phyloP scores from a whole-genome alignment of 2,329 filamentous ascomycete genomes.

The Sporothrix pallida region DNA sequence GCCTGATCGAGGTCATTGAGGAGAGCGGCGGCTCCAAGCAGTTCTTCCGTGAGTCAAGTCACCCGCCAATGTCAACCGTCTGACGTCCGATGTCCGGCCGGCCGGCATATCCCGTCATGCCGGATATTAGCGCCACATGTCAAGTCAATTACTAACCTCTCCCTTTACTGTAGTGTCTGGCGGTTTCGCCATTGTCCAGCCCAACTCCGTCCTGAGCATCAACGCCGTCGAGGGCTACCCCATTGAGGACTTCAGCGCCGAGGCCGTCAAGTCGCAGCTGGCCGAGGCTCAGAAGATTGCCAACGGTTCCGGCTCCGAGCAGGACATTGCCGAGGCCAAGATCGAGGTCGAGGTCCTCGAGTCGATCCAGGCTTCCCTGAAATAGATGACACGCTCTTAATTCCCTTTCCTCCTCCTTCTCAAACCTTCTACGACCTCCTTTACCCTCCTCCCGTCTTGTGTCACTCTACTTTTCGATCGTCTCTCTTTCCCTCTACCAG shows the following conservation, averaged over 20 bases:
- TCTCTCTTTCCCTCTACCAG: background rate
- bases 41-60: conserved; percentile 84
- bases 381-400: conserved; percentile 59
- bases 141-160: background rate
- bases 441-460: background rate
- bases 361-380: conserved; percentile 79
- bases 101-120: background rate
- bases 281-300: conserved; percentile 95
- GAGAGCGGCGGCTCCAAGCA: conserved; percentile 89
- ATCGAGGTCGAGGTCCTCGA: conserved; percentile 96
- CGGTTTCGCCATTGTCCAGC: conserved; percentile 96
- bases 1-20: conserved; percentile 93
- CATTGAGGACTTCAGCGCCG: conserved; percentile 93
- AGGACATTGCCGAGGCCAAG: conserved; percentile 98
- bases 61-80: background rate
- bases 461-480: background rate
- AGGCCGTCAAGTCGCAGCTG: conserved; percentile 87
- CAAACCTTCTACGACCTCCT: background rate
- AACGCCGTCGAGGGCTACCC: conserved; percentile 96
- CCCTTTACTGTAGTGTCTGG: conserved; percentile 72
- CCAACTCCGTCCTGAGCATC: conserved; percentile 93
- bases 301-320: conserved; percentile 87
- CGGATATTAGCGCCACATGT: too few species aligned
- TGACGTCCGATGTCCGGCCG: background rate
- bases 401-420: background rate